Conservation (phyloP, 2,329 filamentous ascomycete genomes). For the Helotiales sp. region DNA sequence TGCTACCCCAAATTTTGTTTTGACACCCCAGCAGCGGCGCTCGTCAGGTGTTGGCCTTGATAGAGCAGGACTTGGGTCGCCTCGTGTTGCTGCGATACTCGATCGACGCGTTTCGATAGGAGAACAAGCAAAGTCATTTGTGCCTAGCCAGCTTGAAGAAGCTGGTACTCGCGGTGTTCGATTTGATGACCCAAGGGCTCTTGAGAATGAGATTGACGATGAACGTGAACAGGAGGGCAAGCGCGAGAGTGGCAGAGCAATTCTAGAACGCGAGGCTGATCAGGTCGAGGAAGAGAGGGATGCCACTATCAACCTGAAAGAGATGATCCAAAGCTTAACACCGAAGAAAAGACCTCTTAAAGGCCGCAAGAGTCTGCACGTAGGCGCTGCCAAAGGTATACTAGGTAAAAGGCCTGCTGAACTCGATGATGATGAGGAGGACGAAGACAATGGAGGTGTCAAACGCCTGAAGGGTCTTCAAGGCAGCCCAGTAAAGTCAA, state of each 20-base stretch:
- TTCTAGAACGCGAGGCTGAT: constrained; percentile 54
- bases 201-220: constrained; percentile 63
- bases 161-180: constrained; percentile 54
- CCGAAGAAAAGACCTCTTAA: constrained; percentile 68
- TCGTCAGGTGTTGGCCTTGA: constrained; percentile 71
- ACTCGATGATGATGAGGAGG: constrained; percentile 63
- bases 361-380: constrained; percentile 73
- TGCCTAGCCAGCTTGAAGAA: constrained; percentile 47
- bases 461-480: constrained; percentile 73
- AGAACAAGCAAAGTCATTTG: constrained; percentile 63
- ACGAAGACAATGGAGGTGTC: constrained; percentile 58
- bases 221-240: constrained; percentile 62
- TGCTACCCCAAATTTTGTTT: constrained; percentile 61
- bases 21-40: constrained; percentile 60
- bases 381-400: constrained; percentile 71
- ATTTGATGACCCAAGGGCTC: constrained; percentile 64
- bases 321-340: constrained; percentile 76
- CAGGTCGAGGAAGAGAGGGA: constrained; percentile 56
- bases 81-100: constrained; percentile 68
- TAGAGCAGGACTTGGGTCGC: constrained; percentile 71
- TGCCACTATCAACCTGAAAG: constrained; percentile 65
- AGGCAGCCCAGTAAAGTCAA: constrained; percentile 74
- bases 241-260: constrained; percentile 58
- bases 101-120: constrained; percentile 72
- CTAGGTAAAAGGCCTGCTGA: constrained; percentile 74